A percentile compares a stretch with the other conserved stretches of the same genome.
phyloP scores from a whole-genome alignment of 2,329 filamentous ascomycete genomes.

The Clonostachys solani region DNA sequence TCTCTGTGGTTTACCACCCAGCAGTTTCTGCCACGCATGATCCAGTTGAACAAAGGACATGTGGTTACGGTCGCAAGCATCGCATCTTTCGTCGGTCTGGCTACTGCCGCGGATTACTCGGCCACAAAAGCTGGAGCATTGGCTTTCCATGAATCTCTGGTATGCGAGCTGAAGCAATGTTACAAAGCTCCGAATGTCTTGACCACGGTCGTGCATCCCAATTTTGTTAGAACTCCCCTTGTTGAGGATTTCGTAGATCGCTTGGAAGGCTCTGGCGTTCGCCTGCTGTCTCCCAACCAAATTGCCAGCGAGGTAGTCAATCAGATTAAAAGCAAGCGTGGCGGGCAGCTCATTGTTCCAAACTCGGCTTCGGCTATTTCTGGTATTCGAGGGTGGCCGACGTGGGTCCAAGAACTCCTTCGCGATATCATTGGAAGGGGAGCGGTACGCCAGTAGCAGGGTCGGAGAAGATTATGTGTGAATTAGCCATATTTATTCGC shows the following conservation, averaged over 20 bases:
- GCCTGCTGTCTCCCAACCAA: conserved; percentile 21
- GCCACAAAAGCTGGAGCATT: conserved; percentile 61
- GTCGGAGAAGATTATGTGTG: no score
- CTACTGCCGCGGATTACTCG: conserved; percentile 62
- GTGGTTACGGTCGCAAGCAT: conserved; percentile 66
- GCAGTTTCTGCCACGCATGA: conserved; percentile 64
- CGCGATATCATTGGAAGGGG: conserved; percentile 18
- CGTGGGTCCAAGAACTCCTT: conserved; percentile 24
- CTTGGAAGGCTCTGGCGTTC: conserved; percentile 17
- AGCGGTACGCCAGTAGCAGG: no score
- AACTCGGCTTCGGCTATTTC: conserved; percentile 10
- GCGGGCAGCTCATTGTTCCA: conserved; percentile 42
- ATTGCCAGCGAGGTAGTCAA: conserved; percentile 36
- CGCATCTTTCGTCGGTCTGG: conserved; percentile 54
- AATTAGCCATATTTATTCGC: no score
- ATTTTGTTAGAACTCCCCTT: conserved; percentile 45
- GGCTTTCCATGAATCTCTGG: conserved; percentile 62
- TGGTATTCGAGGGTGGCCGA: conserved; percentile 33
- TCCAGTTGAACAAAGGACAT: conserved; percentile 62
- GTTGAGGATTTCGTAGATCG: conserved; percentile 20
- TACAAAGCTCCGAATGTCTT: conserved; percentile 59
- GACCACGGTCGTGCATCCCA: conserved; percentile 59
- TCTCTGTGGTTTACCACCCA: conserved; percentile 60
- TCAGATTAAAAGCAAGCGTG: conserved; percentile 36
- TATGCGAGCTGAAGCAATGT: conserved; percentile 48